Base-by-base conservation (phyloP, 345 rosid species). In the Ceriops tagal region DNA sequence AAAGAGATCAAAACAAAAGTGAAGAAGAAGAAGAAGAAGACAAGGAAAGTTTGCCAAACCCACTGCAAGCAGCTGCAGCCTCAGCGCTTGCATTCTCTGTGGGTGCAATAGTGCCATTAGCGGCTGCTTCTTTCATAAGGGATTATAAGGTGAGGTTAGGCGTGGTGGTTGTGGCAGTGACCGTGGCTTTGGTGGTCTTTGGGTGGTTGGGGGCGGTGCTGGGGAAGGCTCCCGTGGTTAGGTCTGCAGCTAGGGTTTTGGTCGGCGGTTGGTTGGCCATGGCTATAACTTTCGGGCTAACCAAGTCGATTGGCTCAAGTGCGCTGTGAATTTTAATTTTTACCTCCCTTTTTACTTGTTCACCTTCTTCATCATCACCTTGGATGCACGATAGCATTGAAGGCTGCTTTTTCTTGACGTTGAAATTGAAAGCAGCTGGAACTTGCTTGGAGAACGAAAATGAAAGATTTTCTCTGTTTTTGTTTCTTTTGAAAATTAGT, bases 181-280 rank as follows among this genome's bases (percentile, higher is more conserved):
- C 77, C 22, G 27, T 91, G 67, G 90, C 96, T 1, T 67, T 93
- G 56, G 52, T 74, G 66, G 79, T 73, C 65, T 93, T 91, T 3
- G 98, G 97, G 6, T 84, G 89, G 91, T 30, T 89, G 49, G 98
- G 97, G 20, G 92, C 97, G 2, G 78, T 84, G n/a, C 34, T 93
- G 47, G 98, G 98, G 66, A 88, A 86, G 64, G 88, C 91, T 0
- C 90, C 93, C 0, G 75, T 21, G 51, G 64, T 82, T 49, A 75
- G 75, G 75, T 88, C 97, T 1, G 61, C 87, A 6, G 69, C 62
- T 53, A 84, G 98, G 84, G 96, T 93, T 70, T 77, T 93, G 76
- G 43, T 89, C 18, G 98, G 98, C 18, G 98, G 98, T 1, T 89
- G 97, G 92, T 55, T 93, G 22, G 98, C 98, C 37, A 93, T 93